These are phyloP conservation scores for Solanum gandarillasii DNA, from an alignment of 257 asterid genomes.

Conservation along the genomic window DNA sequence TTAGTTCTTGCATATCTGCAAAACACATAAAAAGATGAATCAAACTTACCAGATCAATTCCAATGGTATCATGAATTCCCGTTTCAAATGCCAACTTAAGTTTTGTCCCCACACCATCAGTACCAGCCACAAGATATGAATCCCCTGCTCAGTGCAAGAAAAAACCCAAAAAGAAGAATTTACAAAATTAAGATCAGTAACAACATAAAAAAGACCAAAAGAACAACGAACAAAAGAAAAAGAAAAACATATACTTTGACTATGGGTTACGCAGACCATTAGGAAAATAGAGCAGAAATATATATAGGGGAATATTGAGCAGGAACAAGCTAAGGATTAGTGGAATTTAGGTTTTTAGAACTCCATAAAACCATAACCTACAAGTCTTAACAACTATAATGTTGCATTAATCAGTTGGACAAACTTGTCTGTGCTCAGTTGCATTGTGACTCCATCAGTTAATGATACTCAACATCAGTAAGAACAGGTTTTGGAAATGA, in stretches of 20 bases:
- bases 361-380: background rate
- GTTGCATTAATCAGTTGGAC: background rate
- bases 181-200: background rate
- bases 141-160: slow-evolving; percentile 39
- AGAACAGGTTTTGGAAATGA: background rate
- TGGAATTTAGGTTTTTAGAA: background rate
- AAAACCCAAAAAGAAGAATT: background rate
- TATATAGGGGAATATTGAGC: background rate
- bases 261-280: background rate
- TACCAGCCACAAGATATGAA: slow-evolving; percentile 91
- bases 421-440: background rate
- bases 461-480: background rate
- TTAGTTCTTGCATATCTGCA: background rate
- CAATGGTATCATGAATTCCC: slow-evolving; percentile 88
- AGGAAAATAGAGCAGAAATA: background rate
- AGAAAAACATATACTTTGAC: background rate
- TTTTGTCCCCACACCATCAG: slow-evolving; percentile 96
- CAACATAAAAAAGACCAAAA: background rate
- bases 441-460: background rate
- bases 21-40: background rate
- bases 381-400: background rate
- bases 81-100: slow-evolving; percentile 95
- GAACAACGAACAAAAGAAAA: background rate
- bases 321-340: background rate
- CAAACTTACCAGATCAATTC: slow-evolving; percentile 74